phyloP scores from a whole-genome alignment of 2,329 filamentous ascomycete species.

The Ascochyta rabiei region DNA sequence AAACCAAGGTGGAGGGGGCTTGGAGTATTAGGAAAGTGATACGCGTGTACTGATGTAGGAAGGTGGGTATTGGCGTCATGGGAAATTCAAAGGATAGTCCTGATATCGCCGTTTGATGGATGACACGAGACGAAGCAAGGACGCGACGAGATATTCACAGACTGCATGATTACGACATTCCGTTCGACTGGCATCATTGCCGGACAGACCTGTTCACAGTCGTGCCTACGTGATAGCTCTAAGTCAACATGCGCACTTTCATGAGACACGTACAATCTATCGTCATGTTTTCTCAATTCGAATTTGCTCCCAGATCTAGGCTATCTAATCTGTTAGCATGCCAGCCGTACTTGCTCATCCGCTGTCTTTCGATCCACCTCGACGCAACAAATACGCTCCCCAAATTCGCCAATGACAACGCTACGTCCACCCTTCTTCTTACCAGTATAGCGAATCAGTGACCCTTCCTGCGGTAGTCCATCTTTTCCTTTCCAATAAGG shows the following conservation, averaged over 20 bases:
- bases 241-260: no score
- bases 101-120: background rate
- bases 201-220: no score
- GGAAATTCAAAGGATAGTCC: constrained; percentile 6
- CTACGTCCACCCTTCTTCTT: background rate
- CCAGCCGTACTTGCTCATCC: no score
- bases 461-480: background rate
- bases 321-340: no score
- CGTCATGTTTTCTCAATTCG: no score
- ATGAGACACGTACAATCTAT: no score
- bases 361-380: background rate
- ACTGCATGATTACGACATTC: background rate
- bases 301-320: no score
- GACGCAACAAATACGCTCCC: constrained; percentile 2
- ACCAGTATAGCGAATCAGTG: background rate
- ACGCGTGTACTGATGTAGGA: background rate
- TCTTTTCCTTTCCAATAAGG: background rate
- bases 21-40: background rate
- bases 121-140: constrained; percentile 8
- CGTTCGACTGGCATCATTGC: background rate
- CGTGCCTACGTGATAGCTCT: no score
- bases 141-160: background rate
- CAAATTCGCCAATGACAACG: background rate
- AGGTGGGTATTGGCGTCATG: constrained; percentile 8
- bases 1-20: background rate